These are phyloP conservation scores for Termitomyces sp. DNA, from an alignment of 768 basidiomycete genomes.

Conservation along the genomic window DNA sequence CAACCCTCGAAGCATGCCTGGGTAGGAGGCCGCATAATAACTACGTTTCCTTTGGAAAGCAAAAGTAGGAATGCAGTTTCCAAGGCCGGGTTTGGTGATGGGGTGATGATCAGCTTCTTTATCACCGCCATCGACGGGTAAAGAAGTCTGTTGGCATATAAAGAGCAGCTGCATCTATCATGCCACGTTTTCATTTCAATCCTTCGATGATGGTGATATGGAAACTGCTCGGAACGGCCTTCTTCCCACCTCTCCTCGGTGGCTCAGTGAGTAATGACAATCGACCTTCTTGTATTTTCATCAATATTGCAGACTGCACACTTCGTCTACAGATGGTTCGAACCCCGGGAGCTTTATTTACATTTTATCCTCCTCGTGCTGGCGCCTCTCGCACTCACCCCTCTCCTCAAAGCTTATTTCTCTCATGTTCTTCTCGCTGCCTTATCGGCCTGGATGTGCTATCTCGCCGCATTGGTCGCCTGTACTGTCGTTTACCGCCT, in stretches of 20 bases:
- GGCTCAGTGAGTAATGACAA: background rate
- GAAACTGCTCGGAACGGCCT: background rate
- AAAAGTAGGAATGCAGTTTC: too few relatives aligned
- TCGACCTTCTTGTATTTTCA: background rate
- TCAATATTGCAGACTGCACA: constrained; percentile 4
- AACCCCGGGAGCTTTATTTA: constrained; percentile 2
- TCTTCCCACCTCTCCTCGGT: background rate
- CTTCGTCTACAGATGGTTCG: constrained; percentile 3
- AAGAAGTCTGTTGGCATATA: background rate
- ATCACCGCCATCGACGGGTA: background rate
- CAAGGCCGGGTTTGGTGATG: too few relatives aligned
- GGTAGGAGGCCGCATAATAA: too few relatives aligned
- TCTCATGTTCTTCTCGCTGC: background rate
- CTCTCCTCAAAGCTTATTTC: background rate
- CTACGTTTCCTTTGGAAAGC: too few relatives aligned
- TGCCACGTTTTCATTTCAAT: background rate
- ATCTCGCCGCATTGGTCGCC: background rate
- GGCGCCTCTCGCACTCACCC: constrained; percentile 1
- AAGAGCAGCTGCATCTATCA: background rate
- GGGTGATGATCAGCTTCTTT: too few relatives aligned
- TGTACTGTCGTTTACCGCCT: constrained; percentile 29
- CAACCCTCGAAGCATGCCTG: too few relatives aligned
- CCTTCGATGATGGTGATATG: background rate
- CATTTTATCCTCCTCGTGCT: constrained; percentile 8
- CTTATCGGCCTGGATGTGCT: background rate